Conservation (phyloP, 208 protist genomes). For the Novymonas esmeraldas region DNA sequence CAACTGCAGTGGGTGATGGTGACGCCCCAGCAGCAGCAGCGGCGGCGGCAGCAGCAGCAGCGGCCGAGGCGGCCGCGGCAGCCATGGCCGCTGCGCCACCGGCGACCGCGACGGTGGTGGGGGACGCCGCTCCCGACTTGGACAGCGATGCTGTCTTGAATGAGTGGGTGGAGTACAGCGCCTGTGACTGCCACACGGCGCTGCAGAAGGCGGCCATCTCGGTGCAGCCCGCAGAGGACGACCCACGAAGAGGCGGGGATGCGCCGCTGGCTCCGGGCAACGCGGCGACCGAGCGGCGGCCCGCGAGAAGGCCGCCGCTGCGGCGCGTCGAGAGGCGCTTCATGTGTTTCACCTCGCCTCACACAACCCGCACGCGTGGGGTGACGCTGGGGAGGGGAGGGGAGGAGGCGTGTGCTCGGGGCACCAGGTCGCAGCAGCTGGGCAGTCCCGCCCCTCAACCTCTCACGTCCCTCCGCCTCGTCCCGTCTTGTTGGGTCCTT, state of each 20-base stretch:
- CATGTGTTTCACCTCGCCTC: too few species aligned
- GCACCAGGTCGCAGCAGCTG: too few species aligned
- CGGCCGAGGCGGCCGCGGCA: too few species aligned
- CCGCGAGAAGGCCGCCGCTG: neutral
- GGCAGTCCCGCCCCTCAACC: too few species aligned
- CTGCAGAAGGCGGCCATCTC: neutral
- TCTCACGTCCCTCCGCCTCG: too few species aligned
- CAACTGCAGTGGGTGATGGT: neutral
- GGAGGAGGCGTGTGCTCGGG: too few species aligned
- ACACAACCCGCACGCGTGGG: too few species aligned
- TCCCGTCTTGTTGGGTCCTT: too few species aligned
- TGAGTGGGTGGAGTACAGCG: slow-evolving; percentile 9
- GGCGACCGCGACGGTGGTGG: neutral
- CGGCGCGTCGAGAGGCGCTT: neutral
- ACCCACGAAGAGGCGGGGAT: too few species aligned
- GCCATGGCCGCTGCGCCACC: slow-evolving; percentile 4
- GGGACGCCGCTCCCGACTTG: neutral
- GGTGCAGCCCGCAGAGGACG: too few species aligned
- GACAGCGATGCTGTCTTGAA: slow-evolving; percentile 9
- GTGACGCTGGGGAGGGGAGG: too few species aligned
- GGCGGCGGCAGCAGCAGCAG: slow-evolving; percentile 1
- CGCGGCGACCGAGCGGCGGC: neutral
- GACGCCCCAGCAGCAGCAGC: neutral
- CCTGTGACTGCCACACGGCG: neutral
- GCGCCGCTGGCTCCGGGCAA: neutral